A percentile compares a stretch with the other conserved stretches of the same genome.
phyloP scores from a whole-genome alignment of 2,329 filamentous ascomycete genomes.

The Alternaria sp. region DNA sequence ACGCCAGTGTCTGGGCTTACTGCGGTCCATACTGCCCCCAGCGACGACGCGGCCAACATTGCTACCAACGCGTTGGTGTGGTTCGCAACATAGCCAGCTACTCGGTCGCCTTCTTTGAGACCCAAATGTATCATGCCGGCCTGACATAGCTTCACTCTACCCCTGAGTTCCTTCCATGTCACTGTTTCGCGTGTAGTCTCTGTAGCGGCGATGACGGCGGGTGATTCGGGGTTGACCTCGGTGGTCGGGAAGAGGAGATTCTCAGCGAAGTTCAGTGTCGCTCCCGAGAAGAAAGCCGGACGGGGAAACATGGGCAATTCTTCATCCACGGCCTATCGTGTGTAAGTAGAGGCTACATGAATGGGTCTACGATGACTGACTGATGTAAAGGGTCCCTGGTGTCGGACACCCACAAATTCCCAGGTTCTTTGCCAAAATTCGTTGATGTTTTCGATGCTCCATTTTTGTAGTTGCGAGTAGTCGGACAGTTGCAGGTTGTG shows the following conservation, averaged over 20 bases:
- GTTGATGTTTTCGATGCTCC: constrained; percentile 79
- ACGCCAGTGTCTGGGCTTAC: constrained; percentile 93
- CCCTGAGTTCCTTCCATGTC: constrained; percentile 81
- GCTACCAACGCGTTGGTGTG: constrained; percentile 86
- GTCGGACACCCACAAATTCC: constrained; percentile 78
- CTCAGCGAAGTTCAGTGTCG: constrained; percentile 89
- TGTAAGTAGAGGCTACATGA: constrained; percentile 14
- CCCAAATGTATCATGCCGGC: constrained; percentile 72
- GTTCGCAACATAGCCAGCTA: constrained; percentile 83
- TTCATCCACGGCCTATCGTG: constrained; percentile 69
- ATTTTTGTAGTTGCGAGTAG: constrained; percentile 80
- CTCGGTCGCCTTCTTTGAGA: constrained; percentile 66
- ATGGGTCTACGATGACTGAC: constrained; percentile 51
- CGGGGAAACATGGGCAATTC: constrained; percentile 80
- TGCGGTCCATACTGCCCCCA: constrained; percentile 91
- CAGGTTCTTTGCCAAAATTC: constrained; percentile 87
- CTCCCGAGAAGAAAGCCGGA: constrained; percentile 81
- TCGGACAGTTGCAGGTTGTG: constrained; percentile 67
- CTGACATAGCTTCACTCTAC: constrained; percentile 76
- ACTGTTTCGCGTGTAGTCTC: constrained; percentile 71
- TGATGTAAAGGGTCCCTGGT: constrained; percentile 67
- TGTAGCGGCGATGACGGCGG: constrained; percentile 81
- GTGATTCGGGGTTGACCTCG: constrained; percentile 62
- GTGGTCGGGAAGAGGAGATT: constrained; percentile 83
- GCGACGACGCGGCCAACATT: constrained; percentile 80